phyloP scores from a whole-genome alignment of 352 stramenopile species.

The Aphanomyces cochlioides region DNA sequence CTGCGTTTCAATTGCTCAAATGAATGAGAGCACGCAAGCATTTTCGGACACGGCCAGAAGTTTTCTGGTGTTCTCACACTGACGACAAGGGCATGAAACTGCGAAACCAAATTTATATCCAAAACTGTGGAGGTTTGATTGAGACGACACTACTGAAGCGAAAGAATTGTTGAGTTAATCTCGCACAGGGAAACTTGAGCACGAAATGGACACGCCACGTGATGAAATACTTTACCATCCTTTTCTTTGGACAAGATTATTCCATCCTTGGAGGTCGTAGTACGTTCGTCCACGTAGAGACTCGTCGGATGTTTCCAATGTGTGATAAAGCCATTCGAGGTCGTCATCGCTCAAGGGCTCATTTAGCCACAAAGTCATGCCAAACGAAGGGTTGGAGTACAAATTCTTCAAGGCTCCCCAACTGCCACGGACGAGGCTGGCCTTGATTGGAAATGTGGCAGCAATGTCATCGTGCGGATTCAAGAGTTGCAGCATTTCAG shows the following conservation, averaged over 20 bases:
- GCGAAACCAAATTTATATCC: no score
- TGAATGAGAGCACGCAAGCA: no score
- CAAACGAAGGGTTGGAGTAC: constrained; percentile 16
- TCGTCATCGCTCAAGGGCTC: constrained; percentile 15
- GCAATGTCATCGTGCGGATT: background rate
- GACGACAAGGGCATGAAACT: no score
- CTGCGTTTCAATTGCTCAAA: no score
- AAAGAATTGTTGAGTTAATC: no score
- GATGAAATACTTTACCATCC: constrained; percentile 9
- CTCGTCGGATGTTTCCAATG: constrained; percentile 9
- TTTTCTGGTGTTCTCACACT: no score
- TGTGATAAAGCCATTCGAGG: constrained; percentile 15
- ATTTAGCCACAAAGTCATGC: constrained; percentile 27
- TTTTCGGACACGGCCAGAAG: no score
- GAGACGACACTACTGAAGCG: no score
- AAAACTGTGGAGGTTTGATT: no score
- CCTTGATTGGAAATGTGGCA: constrained; percentile 26
- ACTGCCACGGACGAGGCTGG: constrained; percentile 14
- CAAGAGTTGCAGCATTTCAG: constrained; percentile 23
- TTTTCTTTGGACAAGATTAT: constrained; percentile 12
- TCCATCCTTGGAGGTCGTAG: constrained; percentile 27
- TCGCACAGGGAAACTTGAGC: no score
- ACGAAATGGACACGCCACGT: no score
- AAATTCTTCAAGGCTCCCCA: constrained; percentile 17
- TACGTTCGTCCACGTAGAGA: constrained; percentile 18